Conservation (phyloP, 2,329 filamentous ascomycete genomes). For the Hymenoscyphus linearis region DNA sequence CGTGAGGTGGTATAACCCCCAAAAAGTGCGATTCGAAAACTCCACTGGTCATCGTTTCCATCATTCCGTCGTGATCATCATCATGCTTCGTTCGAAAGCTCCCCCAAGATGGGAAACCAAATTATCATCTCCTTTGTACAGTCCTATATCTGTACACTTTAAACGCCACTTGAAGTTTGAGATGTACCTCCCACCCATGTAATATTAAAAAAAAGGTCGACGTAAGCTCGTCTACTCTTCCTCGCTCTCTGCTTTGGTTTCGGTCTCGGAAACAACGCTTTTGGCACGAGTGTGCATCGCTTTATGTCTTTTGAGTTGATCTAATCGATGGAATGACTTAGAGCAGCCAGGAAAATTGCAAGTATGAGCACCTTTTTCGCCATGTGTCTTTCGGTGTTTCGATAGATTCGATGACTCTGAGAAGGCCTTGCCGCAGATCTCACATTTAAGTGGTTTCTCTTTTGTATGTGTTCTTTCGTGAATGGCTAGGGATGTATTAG, state of each 20-base stretch:
- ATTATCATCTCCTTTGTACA: too few species aligned
- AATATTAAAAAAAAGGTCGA: too few species aligned
- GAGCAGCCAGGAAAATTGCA: conserved; percentile 46
- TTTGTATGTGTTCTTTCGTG: conserved; percentile 62
- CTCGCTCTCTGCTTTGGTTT: conserved; percentile 10
- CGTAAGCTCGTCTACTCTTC: not conserved
- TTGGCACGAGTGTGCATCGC: conserved; percentile 21
- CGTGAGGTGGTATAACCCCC: too few species aligned
- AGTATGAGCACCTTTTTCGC: conserved; percentile 44
- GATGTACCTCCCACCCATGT: too few species aligned
- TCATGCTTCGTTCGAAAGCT: too few species aligned
- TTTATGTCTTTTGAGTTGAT: conserved; percentile 54
- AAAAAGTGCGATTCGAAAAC: too few species aligned
- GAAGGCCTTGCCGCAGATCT: conserved; percentile 54
- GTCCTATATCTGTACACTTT: too few species aligned
- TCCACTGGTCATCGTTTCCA: too few species aligned
- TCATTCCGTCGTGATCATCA: too few species aligned
- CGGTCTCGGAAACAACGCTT: conserved; percentile 2
- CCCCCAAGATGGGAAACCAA: too few species aligned
- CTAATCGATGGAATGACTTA: conserved; percentile 53
- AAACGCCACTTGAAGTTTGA: too few species aligned
- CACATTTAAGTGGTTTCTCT: conserved; percentile 55
- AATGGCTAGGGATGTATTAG: conserved; percentile 44
- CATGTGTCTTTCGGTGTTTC: conserved; percentile 60
- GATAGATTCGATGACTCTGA: conserved; percentile 62